These are phyloP conservation scores for Capronia coronata DNA, from an alignment of 2,329 filamentous ascomycete genomes.

Conservation along the genomic window DNA sequence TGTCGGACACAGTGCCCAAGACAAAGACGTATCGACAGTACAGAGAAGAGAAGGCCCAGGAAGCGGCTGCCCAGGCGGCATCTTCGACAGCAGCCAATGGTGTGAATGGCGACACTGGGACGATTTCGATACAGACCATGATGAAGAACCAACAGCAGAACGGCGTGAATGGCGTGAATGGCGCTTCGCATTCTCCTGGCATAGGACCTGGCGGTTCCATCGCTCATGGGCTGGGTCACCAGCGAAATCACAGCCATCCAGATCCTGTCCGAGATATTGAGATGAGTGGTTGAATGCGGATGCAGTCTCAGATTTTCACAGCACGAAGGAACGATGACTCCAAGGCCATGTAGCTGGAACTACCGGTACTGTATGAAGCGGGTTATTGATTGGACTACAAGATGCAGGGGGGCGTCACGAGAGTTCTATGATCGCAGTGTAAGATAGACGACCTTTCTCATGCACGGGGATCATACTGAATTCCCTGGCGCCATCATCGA, in stretches of 20 bases:
- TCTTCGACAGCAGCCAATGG: slow-evolving; percentile 28
- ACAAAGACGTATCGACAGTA: slow-evolving; percentile 74
- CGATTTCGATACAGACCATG: slow-evolving; percentile 19
- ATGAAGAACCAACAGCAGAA: slow-evolving; percentile 22
- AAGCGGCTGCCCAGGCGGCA: slow-evolving; percentile 31
- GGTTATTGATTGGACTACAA: too few relatives aligned
- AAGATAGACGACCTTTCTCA: too few relatives aligned
- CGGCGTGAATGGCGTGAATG: slow-evolving; percentile 19
- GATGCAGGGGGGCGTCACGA: too few relatives aligned
- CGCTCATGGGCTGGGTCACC: slow-evolving; percentile 14
- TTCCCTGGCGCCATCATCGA: too few relatives aligned
- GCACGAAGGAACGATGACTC: neutral
- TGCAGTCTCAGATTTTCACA: too few relatives aligned
- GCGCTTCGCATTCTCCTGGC: slow-evolving; percentile 4
- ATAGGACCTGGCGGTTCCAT: slow-evolving; percentile 2
- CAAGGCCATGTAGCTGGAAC: neutral
- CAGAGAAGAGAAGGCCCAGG: slow-evolving; percentile 57
- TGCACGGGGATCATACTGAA: too few relatives aligned
- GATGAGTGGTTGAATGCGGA: slow-evolving; percentile 17
- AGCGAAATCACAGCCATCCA: slow-evolving; percentile 19
- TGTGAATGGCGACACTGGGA: slow-evolving; percentile 29
- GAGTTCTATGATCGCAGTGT: too few relatives aligned
- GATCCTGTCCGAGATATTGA: slow-evolving; percentile 24
- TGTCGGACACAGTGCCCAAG: slow-evolving; percentile 82
- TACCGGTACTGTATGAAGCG: too few relatives aligned